Evolutionary conservation across 2,329 filamentous ascomycete species (phyloP).

Genomic region (Cercospora zeae-maydis): DNA sequence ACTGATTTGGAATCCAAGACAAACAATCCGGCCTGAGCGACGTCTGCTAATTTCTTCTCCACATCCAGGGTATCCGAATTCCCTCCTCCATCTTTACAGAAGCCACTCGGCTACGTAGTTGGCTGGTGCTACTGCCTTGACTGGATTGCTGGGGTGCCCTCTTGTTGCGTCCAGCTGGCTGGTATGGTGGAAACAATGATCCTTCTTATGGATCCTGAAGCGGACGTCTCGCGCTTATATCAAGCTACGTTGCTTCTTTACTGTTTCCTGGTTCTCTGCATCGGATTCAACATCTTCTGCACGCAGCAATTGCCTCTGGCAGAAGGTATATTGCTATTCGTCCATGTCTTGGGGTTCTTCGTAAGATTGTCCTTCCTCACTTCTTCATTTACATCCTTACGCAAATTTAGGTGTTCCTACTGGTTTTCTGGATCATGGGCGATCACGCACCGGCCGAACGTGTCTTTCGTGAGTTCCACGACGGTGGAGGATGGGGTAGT

Average conservation of each 20-base stretch:
- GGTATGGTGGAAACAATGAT: constrained; percentile 35
- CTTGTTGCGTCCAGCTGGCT: constrained; percentile 32
- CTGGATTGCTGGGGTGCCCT: constrained; percentile 35
- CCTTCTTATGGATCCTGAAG: constrained; percentile 29
- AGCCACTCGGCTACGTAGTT: constrained; percentile 46
- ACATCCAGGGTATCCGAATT: constrained; percentile 39
- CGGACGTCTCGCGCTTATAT: constrained; percentile 28
- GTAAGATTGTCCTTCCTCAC: constrained; percentile 7
- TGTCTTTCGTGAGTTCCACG: constrained; percentile 39
- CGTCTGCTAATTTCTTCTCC: not conserved
- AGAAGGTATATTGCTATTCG: constrained; percentile 36
- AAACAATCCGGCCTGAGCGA: not conserved
- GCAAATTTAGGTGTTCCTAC: constrained; percentile 34
- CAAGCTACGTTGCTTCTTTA: constrained; percentile 35
- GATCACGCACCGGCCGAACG: constrained; percentile 30
- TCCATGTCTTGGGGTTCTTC: constrained; percentile 47
- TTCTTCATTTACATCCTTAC: not conserved
- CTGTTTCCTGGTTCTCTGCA: constrained; percentile 32
- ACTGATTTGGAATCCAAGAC: constrained; percentile 14
- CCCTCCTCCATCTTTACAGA: constrained; percentile 42
- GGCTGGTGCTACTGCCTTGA: constrained; percentile 42
- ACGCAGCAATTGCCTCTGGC: constrained; percentile 36
- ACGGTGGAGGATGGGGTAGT: constrained; percentile 42
- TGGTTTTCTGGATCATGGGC: constrained; percentile 38
- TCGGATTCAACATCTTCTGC: constrained; percentile 38